Percentiles rank a stretch among this genome's conserved stretches.
These are phyloP conservation scores for Botrytis squamosa DNA, from an alignment of 2,329 filamentous ascomycete species.

Conservation along the genomic window DNA sequence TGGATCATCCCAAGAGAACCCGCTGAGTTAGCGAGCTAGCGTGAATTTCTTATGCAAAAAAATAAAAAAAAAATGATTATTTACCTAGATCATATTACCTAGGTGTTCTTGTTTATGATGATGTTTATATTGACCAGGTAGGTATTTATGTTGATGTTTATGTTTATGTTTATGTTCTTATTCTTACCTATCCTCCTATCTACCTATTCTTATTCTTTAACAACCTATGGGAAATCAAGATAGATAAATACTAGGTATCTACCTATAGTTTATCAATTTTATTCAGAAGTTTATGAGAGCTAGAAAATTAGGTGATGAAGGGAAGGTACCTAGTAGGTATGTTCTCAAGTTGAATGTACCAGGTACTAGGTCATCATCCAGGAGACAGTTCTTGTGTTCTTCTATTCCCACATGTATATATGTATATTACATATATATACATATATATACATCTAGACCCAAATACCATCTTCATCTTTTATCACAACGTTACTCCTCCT, in stretches of 20 bases:
- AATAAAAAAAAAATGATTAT: neutral
- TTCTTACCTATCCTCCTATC: too few species aligned
- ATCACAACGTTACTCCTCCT: neutral
- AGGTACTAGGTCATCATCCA: too few species aligned
- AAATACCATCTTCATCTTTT: neutral
- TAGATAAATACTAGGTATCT: too few species aligned
- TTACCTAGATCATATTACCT: too few species aligned
- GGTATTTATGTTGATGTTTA: neutral
- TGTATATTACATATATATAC: too few species aligned
- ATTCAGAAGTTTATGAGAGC: neutral
- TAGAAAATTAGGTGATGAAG: too few species aligned
- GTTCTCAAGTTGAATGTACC: neutral
- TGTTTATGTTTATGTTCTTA: too few species aligned
- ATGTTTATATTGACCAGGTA: too few species aligned
- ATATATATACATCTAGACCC: too few species aligned
- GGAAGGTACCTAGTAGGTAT: neutral
- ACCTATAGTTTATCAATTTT: too few species aligned
- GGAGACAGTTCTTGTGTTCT: neutral
- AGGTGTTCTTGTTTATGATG: neutral
- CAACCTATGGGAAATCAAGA: too few species aligned
- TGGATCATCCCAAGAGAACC: conserved; percentile 5
- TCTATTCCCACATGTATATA: neutral
- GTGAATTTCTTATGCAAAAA: conserved; percentile 4
- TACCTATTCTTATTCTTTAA: too few species aligned
- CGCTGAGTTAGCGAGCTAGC: conserved; percentile 4